Evolutionary conservation across 75 land plant species (phyloP).

Genomic region (Cupressus sempervirens): DNA sequence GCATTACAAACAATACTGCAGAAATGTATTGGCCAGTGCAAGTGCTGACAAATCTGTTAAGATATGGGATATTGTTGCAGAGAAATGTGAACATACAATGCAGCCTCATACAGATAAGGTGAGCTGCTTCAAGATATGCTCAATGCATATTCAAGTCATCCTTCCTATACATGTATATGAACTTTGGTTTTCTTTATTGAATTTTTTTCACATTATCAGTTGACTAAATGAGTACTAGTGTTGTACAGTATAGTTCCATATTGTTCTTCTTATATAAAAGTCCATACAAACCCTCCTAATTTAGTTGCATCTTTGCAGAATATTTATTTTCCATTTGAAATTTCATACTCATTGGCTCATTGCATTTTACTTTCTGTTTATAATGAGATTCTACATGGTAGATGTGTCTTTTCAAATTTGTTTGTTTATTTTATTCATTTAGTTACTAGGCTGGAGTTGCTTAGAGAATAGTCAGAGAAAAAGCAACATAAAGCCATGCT

Average conservation of each 20-base stretch:
- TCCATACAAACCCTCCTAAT: neutral
- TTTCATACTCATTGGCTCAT: neutral
- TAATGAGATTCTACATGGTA: neutral
- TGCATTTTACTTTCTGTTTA: neutral
- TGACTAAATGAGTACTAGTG: neutral
- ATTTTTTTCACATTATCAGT: neutral
- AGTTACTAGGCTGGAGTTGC: neutral
- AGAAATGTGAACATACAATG: slow-evolving; percentile 70
- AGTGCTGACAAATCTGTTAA: slow-evolving; percentile 87
- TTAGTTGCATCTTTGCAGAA: neutral
- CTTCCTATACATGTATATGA: neutral
- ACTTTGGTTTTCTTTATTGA: neutral
- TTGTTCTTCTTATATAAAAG: neutral
- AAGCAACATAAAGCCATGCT: neutral
- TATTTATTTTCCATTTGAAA: neutral
- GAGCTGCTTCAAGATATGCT: neutral
- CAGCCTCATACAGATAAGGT: slow-evolving; percentile 77
- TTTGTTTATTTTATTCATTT: neutral
- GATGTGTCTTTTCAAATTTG: neutral
- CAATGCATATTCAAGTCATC: neutral
- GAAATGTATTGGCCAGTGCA: slow-evolving; percentile 93
- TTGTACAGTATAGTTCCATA: neutral
- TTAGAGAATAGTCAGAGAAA: neutral
- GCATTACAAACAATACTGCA: slow-evolving; percentile 20
- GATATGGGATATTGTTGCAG: slow-evolving; percentile 82